These are phyloP conservation scores for Boechera divaricarpa DNA, from an alignment of 345 rosid species.

Conservation along the genomic window DNA sequence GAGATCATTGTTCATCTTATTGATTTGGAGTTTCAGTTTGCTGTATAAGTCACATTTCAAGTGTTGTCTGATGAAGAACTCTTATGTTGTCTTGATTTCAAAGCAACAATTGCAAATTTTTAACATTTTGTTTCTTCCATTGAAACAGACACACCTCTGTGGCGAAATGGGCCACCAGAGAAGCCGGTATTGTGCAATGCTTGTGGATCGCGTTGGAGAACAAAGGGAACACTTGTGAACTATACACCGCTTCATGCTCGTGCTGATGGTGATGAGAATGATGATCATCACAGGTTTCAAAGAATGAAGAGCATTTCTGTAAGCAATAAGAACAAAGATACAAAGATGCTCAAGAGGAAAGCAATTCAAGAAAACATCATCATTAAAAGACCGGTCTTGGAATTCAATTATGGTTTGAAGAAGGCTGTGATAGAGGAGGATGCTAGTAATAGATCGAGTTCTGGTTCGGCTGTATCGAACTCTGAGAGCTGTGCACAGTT, in stretches of 20 bases:
- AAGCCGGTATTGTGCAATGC: slow-evolving; percentile 99
- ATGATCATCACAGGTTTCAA: slow-evolving; percentile 59
- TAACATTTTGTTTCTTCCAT: slow-evolving; percentile 7
- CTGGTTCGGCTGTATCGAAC: slow-evolving; percentile 95
- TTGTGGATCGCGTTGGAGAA: slow-evolving; percentile 97
- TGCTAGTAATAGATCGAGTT: slow-evolving; percentile 88
- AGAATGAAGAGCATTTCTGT: slow-evolving; percentile 63
- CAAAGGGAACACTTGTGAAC: slow-evolving; percentile 83
- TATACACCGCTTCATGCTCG: slow-evolving; percentile 85
- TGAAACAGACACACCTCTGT: slow-evolving; percentile 85
- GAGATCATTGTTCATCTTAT: slow-evolving; percentile 27
- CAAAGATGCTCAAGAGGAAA: slow-evolving; percentile 77
- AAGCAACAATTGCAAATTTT: not conserved
- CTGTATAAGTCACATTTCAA: not conserved
- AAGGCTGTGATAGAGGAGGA: slow-evolving; percentile 74
- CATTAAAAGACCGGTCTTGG: slow-evolving; percentile 50
- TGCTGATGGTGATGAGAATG: slow-evolving; percentile 63
- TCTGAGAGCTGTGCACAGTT: slow-evolving; percentile 95
- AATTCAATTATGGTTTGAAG: slow-evolving; percentile 59
- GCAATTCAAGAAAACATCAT: slow-evolving; percentile 54
- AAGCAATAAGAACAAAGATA: slow-evolving; percentile 63
- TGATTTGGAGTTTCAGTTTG: slow-evolving; percentile 24
- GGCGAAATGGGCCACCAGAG: slow-evolving; percentile 99
- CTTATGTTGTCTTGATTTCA: not conserved
- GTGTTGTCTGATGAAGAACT: slow-evolving; percentile 17